Conservation (phyloP, 2,329 filamentous ascomycete genomes). For the Lachnellula cervina region DNA sequence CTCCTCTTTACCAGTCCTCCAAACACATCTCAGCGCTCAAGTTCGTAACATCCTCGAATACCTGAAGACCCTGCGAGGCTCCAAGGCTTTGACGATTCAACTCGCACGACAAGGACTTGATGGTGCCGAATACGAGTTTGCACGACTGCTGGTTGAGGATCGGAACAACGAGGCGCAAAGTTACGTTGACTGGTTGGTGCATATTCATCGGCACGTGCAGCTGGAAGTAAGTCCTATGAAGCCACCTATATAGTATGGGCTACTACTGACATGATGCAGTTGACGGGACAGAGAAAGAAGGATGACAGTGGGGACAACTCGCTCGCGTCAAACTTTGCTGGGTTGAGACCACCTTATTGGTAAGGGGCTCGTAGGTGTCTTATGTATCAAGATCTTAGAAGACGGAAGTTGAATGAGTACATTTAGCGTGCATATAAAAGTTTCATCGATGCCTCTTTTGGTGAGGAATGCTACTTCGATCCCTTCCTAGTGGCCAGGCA, state of each 20-base stretch:
- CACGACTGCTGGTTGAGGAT: conserved; percentile 84
- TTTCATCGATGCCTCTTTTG: neutral
- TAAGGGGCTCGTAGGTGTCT: conserved; percentile 28
- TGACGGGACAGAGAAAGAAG: conserved; percentile 67
- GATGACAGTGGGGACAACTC: conserved; percentile 52
- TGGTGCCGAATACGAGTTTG: conserved; percentile 95
- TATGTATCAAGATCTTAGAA: neutral
- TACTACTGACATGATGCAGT: conserved; percentile 35
- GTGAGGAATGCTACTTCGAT: neutral
- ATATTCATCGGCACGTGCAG: conserved; percentile 89
- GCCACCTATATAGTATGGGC: neutral
- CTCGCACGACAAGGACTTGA: conserved; percentile 89
- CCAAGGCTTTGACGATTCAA: conserved; percentile 84
- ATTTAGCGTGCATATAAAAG: conserved; percentile 20
- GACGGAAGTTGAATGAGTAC: conserved; percentile 3
- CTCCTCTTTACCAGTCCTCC: conserved; percentile 73
- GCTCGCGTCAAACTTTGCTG: conserved; percentile 51
- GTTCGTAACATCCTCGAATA: conserved; percentile 91
- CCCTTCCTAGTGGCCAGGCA: too few species aligned
- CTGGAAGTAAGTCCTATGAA: conserved; percentile 60
- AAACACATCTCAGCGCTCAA: conserved; percentile 92
- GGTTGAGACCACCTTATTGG: conserved; percentile 57
- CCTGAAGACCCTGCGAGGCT: conserved; percentile 71
- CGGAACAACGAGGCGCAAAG: conserved; percentile 96
- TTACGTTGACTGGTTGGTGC: conserved; percentile 97